Conservation (phyloP, 1,139 yeast species). For the Taphrina flavorubra region DNA sequence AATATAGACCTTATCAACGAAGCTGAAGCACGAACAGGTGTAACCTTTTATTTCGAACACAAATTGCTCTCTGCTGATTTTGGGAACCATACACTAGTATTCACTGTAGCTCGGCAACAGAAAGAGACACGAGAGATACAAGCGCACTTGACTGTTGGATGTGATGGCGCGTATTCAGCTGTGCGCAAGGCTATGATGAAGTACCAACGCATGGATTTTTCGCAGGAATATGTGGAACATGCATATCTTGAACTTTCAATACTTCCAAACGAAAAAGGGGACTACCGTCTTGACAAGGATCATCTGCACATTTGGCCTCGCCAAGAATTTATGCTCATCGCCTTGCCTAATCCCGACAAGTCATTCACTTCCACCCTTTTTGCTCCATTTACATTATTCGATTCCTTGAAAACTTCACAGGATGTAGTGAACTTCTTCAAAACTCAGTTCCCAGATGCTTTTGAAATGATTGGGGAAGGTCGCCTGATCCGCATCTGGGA, state of each 20-base stretch:
- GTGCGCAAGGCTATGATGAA: constrained; percentile 71
- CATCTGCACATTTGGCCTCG: constrained; percentile 96
- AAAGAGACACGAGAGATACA: constrained; percentile 47
- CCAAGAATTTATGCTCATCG: constrained; percentile 82
- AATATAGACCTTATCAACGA: constrained; percentile 71
- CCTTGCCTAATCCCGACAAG: constrained; percentile 66
- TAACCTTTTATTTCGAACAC: constrained; percentile 62
- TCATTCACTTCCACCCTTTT: constrained; percentile 90
- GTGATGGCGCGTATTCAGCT: constrained; percentile 85
- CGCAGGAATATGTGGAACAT: constrained; percentile 82
- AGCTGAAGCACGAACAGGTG: constrained; percentile 56
- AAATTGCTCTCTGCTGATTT: constrained; percentile 59
- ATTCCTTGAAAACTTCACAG: constrained; percentile 53
- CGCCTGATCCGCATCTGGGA: constrained; percentile 61
- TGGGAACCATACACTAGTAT: constrained; percentile 33
- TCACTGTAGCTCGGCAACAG: constrained; percentile 16
- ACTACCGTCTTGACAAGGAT: constrained; percentile 61
- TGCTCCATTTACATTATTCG: constrained; percentile 77
- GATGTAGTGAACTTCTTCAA: constrained; percentile 63
- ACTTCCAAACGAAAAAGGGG: constrained; percentile 57
- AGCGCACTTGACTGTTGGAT: constrained; percentile 72
- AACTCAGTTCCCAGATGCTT: constrained; percentile 75
- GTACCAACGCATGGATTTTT: constrained; percentile 62
- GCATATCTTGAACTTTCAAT: constrained; percentile 81
- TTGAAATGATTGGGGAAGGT: constrained; percentile 66